Evolutionary conservation across 306 rosid species (phyloP), one percentile per base, ranked within the genome.

Genomic region (Cucurbita ficifolia): DNA sequence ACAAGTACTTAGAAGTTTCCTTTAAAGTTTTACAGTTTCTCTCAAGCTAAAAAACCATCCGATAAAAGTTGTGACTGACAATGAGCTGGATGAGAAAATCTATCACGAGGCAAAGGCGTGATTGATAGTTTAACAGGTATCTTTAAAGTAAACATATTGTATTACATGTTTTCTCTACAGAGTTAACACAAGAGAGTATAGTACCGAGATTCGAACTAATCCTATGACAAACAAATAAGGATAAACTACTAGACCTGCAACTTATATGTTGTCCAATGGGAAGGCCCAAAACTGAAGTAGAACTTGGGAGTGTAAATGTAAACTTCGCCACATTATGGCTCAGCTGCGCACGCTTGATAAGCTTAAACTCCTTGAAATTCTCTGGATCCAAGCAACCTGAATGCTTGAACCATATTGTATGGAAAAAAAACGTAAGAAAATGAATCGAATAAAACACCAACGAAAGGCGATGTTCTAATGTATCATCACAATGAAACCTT

Each of bases 211-310:
- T 68, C 40, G 29, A 70, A 70, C 19, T 8, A 48, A 69, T 14
- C 22, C 46, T 12, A 70, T 62, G 49, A 56, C 54, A 21, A 51
- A 58, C 53, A 73, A 36, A 79, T 64, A 60, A 74, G 43, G 16
- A 74, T 18, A 5, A 13, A 19, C 57, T 5, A 75, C 54, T 18
- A 74, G 81, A 95, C 99, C 90, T 95, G 97, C 99, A 95, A 83
- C 97, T 91, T 81, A 95, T 91, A 80, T 91, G 99, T 56, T 95
- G 97, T 77, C 99, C 99, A 77, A 95, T 95, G 76, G 99, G 99
- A 82, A 95, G 99, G 38, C 99, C 97, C 84, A 95, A 80, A 70
- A 88, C 88, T 67, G 97, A 85, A 75, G 92, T 88, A 68, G 97
- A 85, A 65, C 84, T 82, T 13, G 90, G 96, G 61, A 95, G 97